Percentiles rank a stretch among this genome's conserved stretches.
phyloP scores from a whole-genome alignment of 768 basidiomycete species.

The Kwoniella botswanensis region DNA sequence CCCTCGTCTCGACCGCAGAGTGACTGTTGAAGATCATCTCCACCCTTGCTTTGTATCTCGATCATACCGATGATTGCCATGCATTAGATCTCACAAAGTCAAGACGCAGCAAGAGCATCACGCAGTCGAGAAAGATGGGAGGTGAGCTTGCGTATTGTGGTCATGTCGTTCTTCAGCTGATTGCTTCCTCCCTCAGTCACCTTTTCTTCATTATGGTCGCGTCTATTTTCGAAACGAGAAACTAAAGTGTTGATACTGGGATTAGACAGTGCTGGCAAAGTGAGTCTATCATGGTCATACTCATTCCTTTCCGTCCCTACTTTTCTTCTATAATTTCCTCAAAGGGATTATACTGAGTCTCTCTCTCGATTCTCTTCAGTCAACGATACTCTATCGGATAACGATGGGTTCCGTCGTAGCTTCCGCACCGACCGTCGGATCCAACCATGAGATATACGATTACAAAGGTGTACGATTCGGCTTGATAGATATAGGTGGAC shows the following conservation, averaged over 20 bases:
- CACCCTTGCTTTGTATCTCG: neutral
- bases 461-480: constrained; percentile 58
- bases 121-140: neutral
- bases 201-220: constrained; percentile 54
- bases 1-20: neutral
- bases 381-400: constrained; percentile 56
- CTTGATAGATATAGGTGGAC: constrained; percentile 58
- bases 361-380: constrained; percentile 16
- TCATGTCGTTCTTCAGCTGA: no score
- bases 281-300: constrained; percentile 18
- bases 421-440: constrained; percentile 58
- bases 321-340: neutral
- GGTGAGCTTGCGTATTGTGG: neutral
- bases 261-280: constrained; percentile 58
- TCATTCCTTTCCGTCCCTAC: neutral
- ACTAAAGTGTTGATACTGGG: constrained; percentile 58
- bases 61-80: no score
- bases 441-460: constrained; percentile 58
- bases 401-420: constrained; percentile 58
- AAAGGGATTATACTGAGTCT: neutral
- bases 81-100: no score
- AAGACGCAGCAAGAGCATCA: no score
- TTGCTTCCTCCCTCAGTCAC: constrained; percentile 37
- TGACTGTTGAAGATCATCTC: neutral
- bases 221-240: constrained; percentile 54